A percentile compares a stretch with the other conserved stretches of the same genome.
phyloP scores from a whole-genome alignment of 768 basidiomycete genomes.

The Tylopilus rubrobrunneus region DNA sequence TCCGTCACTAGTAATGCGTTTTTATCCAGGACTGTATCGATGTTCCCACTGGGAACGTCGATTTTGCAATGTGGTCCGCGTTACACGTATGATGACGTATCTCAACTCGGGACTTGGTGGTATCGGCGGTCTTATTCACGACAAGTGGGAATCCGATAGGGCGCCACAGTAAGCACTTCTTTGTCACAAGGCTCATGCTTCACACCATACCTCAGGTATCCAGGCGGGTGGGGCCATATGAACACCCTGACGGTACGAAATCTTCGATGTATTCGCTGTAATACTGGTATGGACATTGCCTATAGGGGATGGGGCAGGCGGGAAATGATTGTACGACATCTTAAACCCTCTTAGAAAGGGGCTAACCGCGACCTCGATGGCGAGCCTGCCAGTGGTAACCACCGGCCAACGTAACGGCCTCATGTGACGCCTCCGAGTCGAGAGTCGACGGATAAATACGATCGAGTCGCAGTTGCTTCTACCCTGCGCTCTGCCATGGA shows the following conservation, averaged over 20 bases:
- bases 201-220: constrained; percentile 48
- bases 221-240: constrained; percentile 98
- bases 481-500: no score
- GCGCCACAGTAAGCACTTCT: constrained; percentile 54
- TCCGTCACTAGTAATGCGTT: constrained; percentile 12
- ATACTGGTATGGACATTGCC: no score
- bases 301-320: no score
- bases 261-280: constrained; percentile 63
- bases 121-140: constrained; percentile 47
- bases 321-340: no score
- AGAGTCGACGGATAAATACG: no score
- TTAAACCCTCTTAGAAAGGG: no score
- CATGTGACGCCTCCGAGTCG: no score
- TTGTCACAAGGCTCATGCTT: constrained; percentile 6
- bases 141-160: constrained; percentile 66
- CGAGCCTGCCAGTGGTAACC: no score
- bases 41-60: constrained; percentile 86
- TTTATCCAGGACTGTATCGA: constrained; percentile 77
- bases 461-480: no score
- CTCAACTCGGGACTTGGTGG: no score
- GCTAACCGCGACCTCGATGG: no score
- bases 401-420: no score
- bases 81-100: constrained; percentile 39
- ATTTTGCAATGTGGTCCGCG: constrained; percentile 98
- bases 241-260: constrained; percentile 59